phyloP scores from a whole-genome alignment of 805 yeast species.

The Teunomyces tritomae region DNA sequence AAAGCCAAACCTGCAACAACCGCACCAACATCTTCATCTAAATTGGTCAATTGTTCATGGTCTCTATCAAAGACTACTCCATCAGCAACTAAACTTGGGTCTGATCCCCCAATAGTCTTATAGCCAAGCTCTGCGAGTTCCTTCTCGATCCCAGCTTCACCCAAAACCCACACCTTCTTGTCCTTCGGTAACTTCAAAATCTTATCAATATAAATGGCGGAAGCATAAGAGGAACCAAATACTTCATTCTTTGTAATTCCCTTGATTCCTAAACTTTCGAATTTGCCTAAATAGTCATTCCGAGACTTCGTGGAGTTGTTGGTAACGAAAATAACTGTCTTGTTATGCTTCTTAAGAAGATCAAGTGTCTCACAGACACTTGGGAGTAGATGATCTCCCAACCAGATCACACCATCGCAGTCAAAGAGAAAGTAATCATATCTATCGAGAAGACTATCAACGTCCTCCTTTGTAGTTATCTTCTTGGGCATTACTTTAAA shows the following conservation, averaged over 20 bases:
- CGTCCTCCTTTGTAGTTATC: conserved; percentile 46
- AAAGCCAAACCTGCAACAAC: conserved; percentile 87
- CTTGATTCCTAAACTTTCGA: conserved; percentile 55
- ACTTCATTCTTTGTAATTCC: conserved; percentile 60
- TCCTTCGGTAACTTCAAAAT: conserved; percentile 71
- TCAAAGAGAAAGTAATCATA: conserved; percentile 91
- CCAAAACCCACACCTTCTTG: conserved; percentile 84
- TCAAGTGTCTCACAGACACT: conserved; percentile 71
- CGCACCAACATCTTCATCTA: conserved; percentile 77
- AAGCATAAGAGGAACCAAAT: conserved; percentile 89
- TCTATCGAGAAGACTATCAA: conserved; percentile 51
- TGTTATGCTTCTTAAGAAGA: conserved; percentile 51
- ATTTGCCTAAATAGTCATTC: conserved; percentile 69
- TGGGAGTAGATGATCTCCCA: conserved; percentile 80
- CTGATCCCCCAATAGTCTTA: conserved; percentile 78
- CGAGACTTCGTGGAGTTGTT: conserved; percentile 94
- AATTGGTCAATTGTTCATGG: conserved; percentile 49
- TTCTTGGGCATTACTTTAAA: conserved; percentile 44
- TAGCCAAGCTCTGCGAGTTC: conserved; percentile 79
- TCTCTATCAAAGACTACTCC: conserved; percentile 55
- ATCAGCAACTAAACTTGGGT: conserved; percentile 48
- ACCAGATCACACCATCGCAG: conserved; percentile 97
- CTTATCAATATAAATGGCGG: conserved; percentile 80
- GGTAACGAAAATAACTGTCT: conserved; percentile 84
- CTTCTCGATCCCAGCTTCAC: conserved; percentile 80